These are phyloP conservation scores for Gonapodya sp. DNA, from an alignment of 192 early-diverging fungal genomes.

Conservation along the genomic window DNA sequence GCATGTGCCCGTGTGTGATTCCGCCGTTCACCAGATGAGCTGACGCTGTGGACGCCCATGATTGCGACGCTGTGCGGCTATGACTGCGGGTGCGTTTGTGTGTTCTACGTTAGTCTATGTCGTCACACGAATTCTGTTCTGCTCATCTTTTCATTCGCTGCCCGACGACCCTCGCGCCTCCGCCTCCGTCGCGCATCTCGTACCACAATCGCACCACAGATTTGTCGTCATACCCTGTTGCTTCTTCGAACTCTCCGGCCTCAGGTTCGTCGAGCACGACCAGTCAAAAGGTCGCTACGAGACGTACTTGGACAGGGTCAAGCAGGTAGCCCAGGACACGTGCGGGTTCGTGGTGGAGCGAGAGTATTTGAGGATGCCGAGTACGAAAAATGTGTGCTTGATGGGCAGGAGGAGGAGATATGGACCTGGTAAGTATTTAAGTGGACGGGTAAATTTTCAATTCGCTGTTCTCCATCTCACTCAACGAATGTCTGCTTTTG, in stretches of 20 bases:
- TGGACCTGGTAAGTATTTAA: not conserved
- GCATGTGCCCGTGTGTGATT: not conserved
- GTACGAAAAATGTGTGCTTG: constrained; percentile 69
- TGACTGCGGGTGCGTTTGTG: constrained; percentile 4
- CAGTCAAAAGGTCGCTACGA: constrained; percentile 51
- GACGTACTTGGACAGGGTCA: constrained; percentile 54
- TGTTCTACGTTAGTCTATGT: not conserved
- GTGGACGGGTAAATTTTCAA: constrained; percentile 7
- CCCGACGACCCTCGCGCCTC: too few species aligned
- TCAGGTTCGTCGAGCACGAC: constrained; percentile 29
- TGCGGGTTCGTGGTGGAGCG: constrained; percentile 52
- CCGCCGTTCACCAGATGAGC: constrained; percentile 42
- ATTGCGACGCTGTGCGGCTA: constrained; percentile 41
- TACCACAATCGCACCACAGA: constrained; percentile 22
- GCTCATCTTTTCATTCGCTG: too few species aligned
- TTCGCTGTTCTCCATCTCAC: too few species aligned
- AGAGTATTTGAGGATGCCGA: constrained; percentile 66
- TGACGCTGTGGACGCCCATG: constrained; percentile 76
- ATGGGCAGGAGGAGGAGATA: constrained; percentile 37
- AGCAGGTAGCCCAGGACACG: constrained; percentile 26
- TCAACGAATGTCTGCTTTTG: too few species aligned
- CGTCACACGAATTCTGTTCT: too few species aligned
- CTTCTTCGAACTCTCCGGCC: constrained; percentile 61
- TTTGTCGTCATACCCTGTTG: constrained; percentile 80
- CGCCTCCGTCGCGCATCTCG: constrained; percentile 1